A percentile compares a stretch with the other conserved stretches of the same genome.
Conservation (phyloP, 2,329 filamentous ascomycete genomes). For the Hypoxylon sp. region DNA sequence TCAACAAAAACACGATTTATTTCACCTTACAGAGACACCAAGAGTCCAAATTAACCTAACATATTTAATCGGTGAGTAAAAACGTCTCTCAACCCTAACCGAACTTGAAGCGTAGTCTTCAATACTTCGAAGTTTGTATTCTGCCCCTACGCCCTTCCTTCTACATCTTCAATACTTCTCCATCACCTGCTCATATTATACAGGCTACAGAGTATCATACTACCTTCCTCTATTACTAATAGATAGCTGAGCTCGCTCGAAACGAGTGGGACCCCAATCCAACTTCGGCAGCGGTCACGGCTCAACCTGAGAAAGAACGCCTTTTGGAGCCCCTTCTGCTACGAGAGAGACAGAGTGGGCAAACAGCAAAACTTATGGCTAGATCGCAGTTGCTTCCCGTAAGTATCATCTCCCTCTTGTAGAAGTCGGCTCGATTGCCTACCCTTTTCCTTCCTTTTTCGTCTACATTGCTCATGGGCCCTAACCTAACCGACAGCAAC, state of each 20-base stretch:
- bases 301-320: not conserved
- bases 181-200: not conserved
- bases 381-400: not conserved
- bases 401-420: not conserved
- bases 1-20: not conserved
- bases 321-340: not conserved
- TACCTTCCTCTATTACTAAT: not conserved
- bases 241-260: not conserved
- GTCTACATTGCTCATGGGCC: not conserved
- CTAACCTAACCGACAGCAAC: not conserved
- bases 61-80: not conserved
- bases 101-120: not conserved
- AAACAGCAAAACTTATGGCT: not conserved
- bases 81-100: not conserved
- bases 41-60: not conserved
- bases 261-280: not conserved
- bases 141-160: not conserved
- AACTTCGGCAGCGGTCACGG: not conserved
- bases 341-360: not conserved
- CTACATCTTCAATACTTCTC: not conserved
- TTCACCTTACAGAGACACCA: not conserved
- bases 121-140: not conserved
- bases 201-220: not conserved
- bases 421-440: not conserved
- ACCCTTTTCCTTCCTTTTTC: not conserved